Conservation (phyloP, 2,329 filamentous ascomycete genomes). For the Cryphonectria naterciae region DNA sequence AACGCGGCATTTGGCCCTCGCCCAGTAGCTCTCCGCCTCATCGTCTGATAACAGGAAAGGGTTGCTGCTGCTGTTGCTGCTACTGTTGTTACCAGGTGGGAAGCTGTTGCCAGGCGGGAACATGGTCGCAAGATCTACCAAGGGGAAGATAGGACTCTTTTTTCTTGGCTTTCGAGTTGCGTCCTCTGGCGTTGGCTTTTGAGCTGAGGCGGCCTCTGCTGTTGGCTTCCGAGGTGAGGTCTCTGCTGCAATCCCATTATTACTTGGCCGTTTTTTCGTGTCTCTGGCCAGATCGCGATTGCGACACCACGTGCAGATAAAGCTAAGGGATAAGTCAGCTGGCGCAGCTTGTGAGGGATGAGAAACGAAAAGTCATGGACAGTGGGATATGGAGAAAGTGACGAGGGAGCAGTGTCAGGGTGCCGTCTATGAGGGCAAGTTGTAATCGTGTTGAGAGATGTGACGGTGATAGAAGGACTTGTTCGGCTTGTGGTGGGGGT, state of each 20-base stretch:
- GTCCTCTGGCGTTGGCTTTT: background rate
- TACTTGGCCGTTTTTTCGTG: background rate
- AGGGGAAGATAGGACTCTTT: background rate
- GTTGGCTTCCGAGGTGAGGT: background rate
- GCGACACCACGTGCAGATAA: constrained; percentile 24
- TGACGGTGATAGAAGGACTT: background rate
- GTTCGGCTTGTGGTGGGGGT: constrained; percentile 7
- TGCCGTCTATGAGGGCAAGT: background rate
- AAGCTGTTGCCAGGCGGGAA: background rate
- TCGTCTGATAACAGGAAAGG: constrained; percentile 23
- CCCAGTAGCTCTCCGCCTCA: constrained; percentile 20
- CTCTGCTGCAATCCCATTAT: constrained; percentile 17
- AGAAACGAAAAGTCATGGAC: background rate
- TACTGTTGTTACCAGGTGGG: constrained; percentile 1
- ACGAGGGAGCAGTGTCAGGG: background rate
- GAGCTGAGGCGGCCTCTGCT: background rate
- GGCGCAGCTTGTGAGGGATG: background rate
- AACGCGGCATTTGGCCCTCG: constrained; percentile 23
- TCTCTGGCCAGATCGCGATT: background rate
- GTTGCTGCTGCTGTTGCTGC: constrained; percentile 14
- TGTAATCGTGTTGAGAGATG: background rate
- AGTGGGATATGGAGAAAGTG: background rate
- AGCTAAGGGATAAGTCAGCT: constrained; percentile 18
- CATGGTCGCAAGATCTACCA: constrained; percentile 9
- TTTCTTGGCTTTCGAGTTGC: background rate